Conservation (phyloP, 257 asterid genomes). For the Eustoma russellianum region DNA sequence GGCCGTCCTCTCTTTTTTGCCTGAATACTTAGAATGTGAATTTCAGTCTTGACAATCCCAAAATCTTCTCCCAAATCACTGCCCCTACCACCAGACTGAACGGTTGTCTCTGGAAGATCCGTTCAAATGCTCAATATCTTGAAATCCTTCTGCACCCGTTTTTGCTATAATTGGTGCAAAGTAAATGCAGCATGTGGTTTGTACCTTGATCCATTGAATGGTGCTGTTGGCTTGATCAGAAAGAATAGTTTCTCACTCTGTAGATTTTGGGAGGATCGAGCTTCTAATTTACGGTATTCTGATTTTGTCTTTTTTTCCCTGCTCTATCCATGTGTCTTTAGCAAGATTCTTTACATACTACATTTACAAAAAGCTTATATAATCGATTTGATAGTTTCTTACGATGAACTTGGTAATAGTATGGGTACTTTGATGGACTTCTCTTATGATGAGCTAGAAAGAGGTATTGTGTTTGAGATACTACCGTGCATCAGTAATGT, state of each 20-base stretch:
- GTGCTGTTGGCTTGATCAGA: slow-evolving; percentile 74
- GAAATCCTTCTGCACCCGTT: slow-evolving; percentile 61
- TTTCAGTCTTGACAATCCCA: no score
- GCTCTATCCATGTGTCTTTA: slow-evolving; percentile 15
- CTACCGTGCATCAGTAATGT: slow-evolving; percentile 58
- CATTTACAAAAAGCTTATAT: slow-evolving; percentile 12
- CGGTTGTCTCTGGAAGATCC: slow-evolving; percentile 63
- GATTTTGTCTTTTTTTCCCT: slow-evolving; percentile 2
- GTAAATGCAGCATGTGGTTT: slow-evolving; percentile 70
- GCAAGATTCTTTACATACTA: slow-evolving; percentile 6
- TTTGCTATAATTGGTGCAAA: slow-evolving; percentile 64
- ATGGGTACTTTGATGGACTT: slow-evolving; percentile 26
- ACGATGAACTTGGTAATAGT: slow-evolving; percentile 32
- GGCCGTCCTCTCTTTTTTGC: slow-evolving; percentile 1
- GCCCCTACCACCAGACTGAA: slow-evolving; percentile 4
- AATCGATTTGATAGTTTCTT: slow-evolving; percentile 39
- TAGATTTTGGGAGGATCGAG: slow-evolving; percentile 83
- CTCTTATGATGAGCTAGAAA: slow-evolving; percentile 40
- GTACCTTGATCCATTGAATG: slow-evolving; percentile 61
- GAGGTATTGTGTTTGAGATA: slow-evolving; percentile 50
- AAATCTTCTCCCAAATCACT: slow-evolving; percentile 2
- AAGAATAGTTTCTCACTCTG: slow-evolving; percentile 56
- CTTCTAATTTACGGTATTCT: slow-evolving; percentile 56
- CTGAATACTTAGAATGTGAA: no score
- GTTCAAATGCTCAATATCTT: slow-evolving; percentile 60